These are phyloP conservation scores for Anisodus tanguticus DNA, from an alignment of 257 asterid species.

Conservation along the genomic window DNA sequence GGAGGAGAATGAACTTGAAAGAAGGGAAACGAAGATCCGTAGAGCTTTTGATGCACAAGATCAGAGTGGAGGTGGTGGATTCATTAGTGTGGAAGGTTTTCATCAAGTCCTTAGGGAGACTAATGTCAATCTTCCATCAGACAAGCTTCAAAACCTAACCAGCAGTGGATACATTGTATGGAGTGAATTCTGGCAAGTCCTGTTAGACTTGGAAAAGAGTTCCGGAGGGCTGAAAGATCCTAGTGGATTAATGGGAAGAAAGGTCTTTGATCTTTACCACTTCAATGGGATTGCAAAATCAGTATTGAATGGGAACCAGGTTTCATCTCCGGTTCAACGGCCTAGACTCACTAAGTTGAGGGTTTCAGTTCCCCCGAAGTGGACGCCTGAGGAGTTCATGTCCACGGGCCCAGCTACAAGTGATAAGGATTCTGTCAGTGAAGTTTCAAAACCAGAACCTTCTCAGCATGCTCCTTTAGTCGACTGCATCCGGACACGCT, in stretches of 20 bases:
- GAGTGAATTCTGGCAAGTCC: conserved; percentile 95
- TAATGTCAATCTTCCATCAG: conserved; percentile 63
- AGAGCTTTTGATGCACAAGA: conserved; percentile 92
- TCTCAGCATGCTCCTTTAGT: conserved; percentile 88
- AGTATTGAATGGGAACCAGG: conserved; percentile 58
- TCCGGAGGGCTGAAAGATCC: conserved; percentile 91
- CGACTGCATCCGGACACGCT: conserved; percentile 88
- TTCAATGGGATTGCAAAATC: conserved; percentile 96
- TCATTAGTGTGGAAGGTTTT: conserved; percentile 87
- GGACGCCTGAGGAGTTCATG: conserved; percentile 97
- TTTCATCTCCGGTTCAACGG: conserved; percentile 68
- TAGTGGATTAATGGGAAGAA: conserved; percentile 77
- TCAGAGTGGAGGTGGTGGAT: conserved; percentile 99
- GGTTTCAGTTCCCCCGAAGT: conserved; percentile 93
- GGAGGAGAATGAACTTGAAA: conserved; percentile 85
- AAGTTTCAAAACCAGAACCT: conserved; percentile 66
- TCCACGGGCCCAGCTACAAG: conserved; percentile 46
- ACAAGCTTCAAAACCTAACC: conserved; percentile 70
- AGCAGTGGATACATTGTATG: conserved; percentile 81
- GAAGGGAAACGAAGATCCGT: conserved; percentile 75
- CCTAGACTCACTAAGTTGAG: conserved; percentile 81
- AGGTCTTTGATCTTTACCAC: conserved; percentile 87
- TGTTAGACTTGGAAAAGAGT: conserved; percentile 77
- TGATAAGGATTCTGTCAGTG: conserved; percentile 45
- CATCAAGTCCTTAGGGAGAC: conserved; percentile 75